Conservation (phyloP, 176 grass and related monocot species). For the Triticum timopheevii region DNA sequence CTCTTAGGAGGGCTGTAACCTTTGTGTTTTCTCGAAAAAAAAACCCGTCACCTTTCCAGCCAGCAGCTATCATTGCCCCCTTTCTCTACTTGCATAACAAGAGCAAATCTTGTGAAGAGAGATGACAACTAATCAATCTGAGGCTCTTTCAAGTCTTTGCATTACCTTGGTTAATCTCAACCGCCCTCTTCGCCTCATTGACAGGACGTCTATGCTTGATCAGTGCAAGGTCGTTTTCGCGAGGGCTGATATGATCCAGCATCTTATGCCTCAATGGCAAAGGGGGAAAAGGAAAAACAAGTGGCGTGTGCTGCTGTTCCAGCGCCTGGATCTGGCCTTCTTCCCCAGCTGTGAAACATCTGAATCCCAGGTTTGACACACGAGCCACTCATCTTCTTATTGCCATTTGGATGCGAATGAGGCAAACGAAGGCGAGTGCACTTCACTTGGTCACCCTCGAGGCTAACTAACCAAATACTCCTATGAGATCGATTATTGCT, state of each 20-base stretch:
- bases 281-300: neutral
- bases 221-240: conserved; percentile 36
- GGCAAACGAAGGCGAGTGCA: neutral
- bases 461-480: neutral
- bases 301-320: neutral
- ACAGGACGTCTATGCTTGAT: conserved; percentile 18
- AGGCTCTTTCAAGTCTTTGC: neutral
- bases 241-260: neutral
- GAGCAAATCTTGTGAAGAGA: conserved; percentile 15
- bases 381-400: neutral
- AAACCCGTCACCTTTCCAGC: neutral
- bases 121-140: conserved; percentile 9
- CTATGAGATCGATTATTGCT: too few relatives aligned
- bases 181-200: conserved; percentile 3
- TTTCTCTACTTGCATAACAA: conserved; percentile 31
- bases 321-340: conserved; percentile 11
- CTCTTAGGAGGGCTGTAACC: too few relatives aligned
- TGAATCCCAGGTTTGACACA: conserved; percentile 12
- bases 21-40: too few relatives aligned
- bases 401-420: neutral
- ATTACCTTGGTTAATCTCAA: conserved; percentile 22
- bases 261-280: neutral
- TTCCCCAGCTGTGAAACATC: conserved; percentile 40
- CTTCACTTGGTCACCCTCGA: neutral
- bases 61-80: conserved; percentile 14